These are phyloP conservation scores for Pichia cactophila DNA, from an alignment of 1,139 yeast species.

Conservation along the genomic window DNA sequence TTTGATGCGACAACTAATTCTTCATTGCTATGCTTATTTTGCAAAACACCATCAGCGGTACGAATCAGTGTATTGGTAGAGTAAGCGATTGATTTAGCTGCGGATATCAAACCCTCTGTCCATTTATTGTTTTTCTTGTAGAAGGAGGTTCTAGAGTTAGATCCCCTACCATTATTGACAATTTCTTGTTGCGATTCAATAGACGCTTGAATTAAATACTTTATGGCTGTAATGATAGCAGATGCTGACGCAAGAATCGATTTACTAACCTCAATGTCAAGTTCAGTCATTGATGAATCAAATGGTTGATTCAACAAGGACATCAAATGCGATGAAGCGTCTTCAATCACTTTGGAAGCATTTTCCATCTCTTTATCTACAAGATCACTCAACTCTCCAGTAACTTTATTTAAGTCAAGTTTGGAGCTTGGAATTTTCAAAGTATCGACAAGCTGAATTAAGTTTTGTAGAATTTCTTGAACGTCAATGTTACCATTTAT, in stretches of 20 bases:
- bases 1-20: constrained; percentile 85
- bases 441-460: constrained; percentile 49
- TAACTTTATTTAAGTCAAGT: constrained; percentile 27
- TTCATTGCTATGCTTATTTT: constrained; percentile 56
- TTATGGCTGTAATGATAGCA: constrained; percentile 75
- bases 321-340: constrained; percentile 57
- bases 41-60: constrained; percentile 80
- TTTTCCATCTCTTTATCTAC: constrained; percentile 67
- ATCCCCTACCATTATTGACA: constrained; percentile 64
- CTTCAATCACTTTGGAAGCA: constrained; percentile 63
- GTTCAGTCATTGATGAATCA: constrained; percentile 49
- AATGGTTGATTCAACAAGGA: constrained; percentile 41
- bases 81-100: constrained; percentile 82
- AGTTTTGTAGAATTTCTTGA: constrained; percentile 60
- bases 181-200: constrained; percentile 80
- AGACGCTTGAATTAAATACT: constrained; percentile 64
- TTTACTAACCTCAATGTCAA: constrained; percentile 66
- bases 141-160: constrained; percentile 62
- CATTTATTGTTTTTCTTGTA: constrained; percentile 85
- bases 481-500: constrained; percentile 69
- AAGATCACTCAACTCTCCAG: constrained; percentile 45
- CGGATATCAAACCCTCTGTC: constrained; percentile 92
- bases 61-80: constrained; percentile 74
- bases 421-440: constrained; percentile 40
- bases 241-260: constrained; percentile 74